Base-by-base conservation (phyloP, 1,139 yeast genomes). In the Blastobotrys illinoisensis region DNA sequence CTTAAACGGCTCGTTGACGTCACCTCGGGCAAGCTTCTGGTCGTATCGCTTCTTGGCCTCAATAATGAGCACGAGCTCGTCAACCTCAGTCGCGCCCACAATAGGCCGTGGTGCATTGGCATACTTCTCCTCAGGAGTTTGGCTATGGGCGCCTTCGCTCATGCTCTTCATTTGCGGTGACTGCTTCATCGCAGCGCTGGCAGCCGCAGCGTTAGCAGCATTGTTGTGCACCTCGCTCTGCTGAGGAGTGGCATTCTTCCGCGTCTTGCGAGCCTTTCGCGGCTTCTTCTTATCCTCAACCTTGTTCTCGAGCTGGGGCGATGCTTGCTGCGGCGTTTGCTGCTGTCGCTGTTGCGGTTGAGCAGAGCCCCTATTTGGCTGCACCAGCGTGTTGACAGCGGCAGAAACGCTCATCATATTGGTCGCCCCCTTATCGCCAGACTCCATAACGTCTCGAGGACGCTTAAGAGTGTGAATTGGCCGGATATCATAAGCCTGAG, bases 61-160 rank as follows among this genome's bases (percentile, higher is more conserved):
- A 54, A 90, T 86, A 43, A 89, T 88, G 56, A 90, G 76, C 96
- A 90, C 88, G 65, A 90, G 74, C 64, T 86, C 95, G 69, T 90
- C 97, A 46, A 90, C 88, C 66, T 86, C 86, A 0, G 97, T 88
- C 1, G 93, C 90, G 0, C 96, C 97, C 14, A 88, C 71, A 36
- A 85, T 73, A 4, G 91, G 91, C 50, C 48, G 48, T 9, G 36
- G 46, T 16, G 40, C 43, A 13, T 51, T 50, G n/a, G 44, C 44
- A 16, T 32, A 28, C 18, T 13, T 14, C n/a, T 23, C 44, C 49
- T 14, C 20, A 4, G 40, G 43, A 5, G n/a, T 26, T 44, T 11
- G 44, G 32, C 32, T 18, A 4, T 23, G 11, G 21, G 7, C 11
- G 32, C 14, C 16, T 9, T 20, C 24, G 16, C 16, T 13, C 43